phyloP scores from a whole-genome alignment of 1,284 basidiomycete genomes.

The Waitea zeae region DNA sequence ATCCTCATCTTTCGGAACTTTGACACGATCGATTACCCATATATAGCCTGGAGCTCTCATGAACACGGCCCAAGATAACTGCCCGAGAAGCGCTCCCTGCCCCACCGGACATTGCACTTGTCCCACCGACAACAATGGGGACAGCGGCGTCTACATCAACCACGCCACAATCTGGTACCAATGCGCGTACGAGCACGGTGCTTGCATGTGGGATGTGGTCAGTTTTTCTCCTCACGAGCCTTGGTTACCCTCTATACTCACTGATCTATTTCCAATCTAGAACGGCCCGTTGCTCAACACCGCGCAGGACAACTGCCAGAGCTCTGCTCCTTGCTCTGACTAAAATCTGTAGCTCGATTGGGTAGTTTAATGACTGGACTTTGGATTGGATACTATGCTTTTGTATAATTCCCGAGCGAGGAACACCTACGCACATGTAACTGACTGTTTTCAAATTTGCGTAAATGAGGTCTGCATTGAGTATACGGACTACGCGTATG shows the following conservation, averaged over 20 bases:
- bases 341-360: too few species aligned
- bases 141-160: constrained; percentile 10
- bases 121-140: constrained; percentile 8
- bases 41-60: background rate
- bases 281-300: constrained; percentile 8
- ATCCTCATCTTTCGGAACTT: background rate
- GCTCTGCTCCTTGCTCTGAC: too few species aligned
- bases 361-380: too few species aligned
- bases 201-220: constrained; percentile 9
- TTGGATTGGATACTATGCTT: too few species aligned
- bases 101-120: constrained; percentile 7
- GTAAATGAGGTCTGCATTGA: too few species aligned
- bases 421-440: too few species aligned
- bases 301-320: constrained; percentile 9
- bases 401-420: too few species aligned
- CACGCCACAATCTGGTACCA: constrained; percentile 9
- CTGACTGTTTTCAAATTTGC: too few species aligned
- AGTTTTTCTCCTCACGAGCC: background rate
- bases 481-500: too few species aligned
- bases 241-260: too few species aligned
- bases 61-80: constrained; percentile 2
- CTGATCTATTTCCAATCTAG: constrained; percentile 2
- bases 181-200: constrained; percentile 9
- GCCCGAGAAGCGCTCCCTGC: constrained; percentile 2
- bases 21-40: background rate